Percentiles rank a stretch among this genome's conserved stretches.
Conservation (phyloP, 116 monocot genomes). For the Dioscorea cayenensis region DNA sequence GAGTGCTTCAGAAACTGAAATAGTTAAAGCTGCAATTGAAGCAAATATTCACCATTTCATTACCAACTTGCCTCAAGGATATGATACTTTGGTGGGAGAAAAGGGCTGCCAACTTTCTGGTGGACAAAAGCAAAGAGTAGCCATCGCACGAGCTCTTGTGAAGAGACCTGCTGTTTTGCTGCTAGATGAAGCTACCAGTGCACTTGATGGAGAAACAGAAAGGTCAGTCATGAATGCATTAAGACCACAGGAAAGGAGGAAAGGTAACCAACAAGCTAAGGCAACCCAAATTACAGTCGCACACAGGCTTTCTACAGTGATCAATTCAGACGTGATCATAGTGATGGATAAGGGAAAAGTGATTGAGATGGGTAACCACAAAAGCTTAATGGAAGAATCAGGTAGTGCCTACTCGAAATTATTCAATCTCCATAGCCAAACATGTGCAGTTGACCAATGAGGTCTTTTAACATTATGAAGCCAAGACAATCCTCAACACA, state of each 20-base stretch:
- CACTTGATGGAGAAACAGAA: slow-evolving; percentile 32
- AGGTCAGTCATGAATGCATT: slow-evolving; percentile 19
- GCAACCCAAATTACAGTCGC: slow-evolving; percentile 30
- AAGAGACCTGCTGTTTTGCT: slow-evolving; percentile 25
- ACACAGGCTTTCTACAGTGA: slow-evolving; percentile 34
- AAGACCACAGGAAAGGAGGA: neutral
- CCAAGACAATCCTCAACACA: no score
- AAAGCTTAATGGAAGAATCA: slow-evolving; percentile 12
- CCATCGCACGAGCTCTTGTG: slow-evolving; percentile 30
- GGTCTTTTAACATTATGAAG: no score
- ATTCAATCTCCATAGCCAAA: slow-evolving; percentile 22
- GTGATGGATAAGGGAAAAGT: slow-evolving; percentile 29
- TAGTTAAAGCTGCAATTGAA: slow-evolving; percentile 20
- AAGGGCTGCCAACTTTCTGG: slow-evolving; percentile 41
- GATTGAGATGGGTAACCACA: slow-evolving; percentile 23
- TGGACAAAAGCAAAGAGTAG: slow-evolving; percentile 43
- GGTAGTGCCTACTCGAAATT: slow-evolving; percentile 30
- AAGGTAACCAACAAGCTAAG: slow-evolving; percentile 1
- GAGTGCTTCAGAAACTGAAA: slow-evolving; percentile 26
- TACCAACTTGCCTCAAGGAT: slow-evolving; percentile 35
- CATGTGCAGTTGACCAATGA: no score
- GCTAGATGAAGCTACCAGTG: slow-evolving; percentile 41
- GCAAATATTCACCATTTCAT: slow-evolving; percentile 41
- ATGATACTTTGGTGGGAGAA: slow-evolving; percentile 34
- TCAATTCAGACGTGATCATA: slow-evolving; percentile 24